phyloP scores from a whole-genome alignment of 2,329 filamentous ascomycete species.

The Penicillium verrucosum region DNA sequence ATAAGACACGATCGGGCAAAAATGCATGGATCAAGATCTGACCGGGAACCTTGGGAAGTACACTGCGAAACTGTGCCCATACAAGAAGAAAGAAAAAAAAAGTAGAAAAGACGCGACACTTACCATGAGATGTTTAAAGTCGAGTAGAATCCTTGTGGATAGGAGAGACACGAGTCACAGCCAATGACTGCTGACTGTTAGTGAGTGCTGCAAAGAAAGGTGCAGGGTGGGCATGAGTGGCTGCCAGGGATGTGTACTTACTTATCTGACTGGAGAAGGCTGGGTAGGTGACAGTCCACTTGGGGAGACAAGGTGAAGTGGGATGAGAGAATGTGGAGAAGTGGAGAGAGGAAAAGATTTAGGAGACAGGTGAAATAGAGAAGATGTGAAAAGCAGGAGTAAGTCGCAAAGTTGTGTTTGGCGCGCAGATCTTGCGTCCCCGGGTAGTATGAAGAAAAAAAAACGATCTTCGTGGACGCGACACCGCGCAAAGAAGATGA shows the following conservation, averaged over 20 bases:
- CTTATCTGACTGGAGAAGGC: conserved; percentile 12
- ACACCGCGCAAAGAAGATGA: conserved; percentile 9
- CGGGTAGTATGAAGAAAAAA: conserved; percentile 12
- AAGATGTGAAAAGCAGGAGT: not conserved
- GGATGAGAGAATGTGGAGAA: conserved; percentile 1
- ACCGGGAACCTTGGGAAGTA: conserved; percentile 17
- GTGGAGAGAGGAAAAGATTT: not conserved
- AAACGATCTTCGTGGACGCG: conserved; percentile 12
- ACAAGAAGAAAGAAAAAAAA: not conserved
- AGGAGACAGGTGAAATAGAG: conserved; percentile 2
- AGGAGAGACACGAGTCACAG: not conserved
- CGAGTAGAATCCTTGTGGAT: not conserved
- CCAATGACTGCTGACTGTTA: conserved; percentile 7
- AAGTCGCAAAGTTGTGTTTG: conserved; percentile 6
- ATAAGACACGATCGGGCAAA: conserved; percentile 27
- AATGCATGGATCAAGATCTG: conserved; percentile 27
- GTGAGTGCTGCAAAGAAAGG: conserved; percentile 7
- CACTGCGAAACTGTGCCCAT: conserved; percentile 11
- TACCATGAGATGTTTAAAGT: conserved; percentile 17
- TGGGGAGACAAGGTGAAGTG: conserved; percentile 11
- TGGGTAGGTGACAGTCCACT: conserved; percentile 13
- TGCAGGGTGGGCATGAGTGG: conserved; percentile 22
- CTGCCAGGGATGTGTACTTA: conserved; percentile 34
- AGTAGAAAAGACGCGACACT: conserved; percentile 9
- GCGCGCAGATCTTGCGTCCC: conserved; percentile 11